Evolutionary conservation across 768 basidiomycete genomes (phyloP), one percentile per base, ranked within the genome.

Genomic region (Collybia nuda): DNA sequence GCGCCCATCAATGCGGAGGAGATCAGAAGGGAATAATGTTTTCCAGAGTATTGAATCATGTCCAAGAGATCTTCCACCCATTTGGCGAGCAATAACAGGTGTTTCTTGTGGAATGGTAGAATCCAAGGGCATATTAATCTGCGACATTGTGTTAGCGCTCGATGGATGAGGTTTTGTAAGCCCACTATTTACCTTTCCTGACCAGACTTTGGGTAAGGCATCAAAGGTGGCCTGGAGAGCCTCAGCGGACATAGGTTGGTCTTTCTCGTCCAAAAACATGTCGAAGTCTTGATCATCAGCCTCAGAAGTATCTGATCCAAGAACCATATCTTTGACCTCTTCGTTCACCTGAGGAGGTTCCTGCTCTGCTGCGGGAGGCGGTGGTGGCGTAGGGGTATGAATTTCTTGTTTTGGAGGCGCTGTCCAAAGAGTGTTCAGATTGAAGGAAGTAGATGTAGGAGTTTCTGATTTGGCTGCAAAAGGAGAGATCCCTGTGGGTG

Each of bases 251-350:
- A 59, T 66, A 14, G 58, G 73, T 23, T 74, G 66, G 14, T 81
- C 79, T 53, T 85, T 80, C 51, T 88, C 82, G 50, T 83, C 80
- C 35, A 94, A 68, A 60, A 92, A 86, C 84, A 92, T 88, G 57
- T 93, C 91, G 59, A 94, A 92, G 64, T 92, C 91, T 54, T 84
- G 80, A 66, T 92, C 91, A 47, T 84, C 82, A 8, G 84, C 77
- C 52, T 76, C 80, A 44, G 56, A 58, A 38, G 51, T 62, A 28
- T 73, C 75, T 36, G 68, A 67, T 59, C 78, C 81, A 56, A 80
- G 76, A 7, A 69, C 64, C 26, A 69, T 68, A n/a, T 75, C 75
- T 55, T 71, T 76, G 2, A 66, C 67, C 15, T 67, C 68, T 21
- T 64, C 67, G 12, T 61, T 57, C 29, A 56, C 62, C 17, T 54